phyloP scores from a whole-genome alignment of 148 eudicot genomes.

The Diospyros kaki region DNA sequence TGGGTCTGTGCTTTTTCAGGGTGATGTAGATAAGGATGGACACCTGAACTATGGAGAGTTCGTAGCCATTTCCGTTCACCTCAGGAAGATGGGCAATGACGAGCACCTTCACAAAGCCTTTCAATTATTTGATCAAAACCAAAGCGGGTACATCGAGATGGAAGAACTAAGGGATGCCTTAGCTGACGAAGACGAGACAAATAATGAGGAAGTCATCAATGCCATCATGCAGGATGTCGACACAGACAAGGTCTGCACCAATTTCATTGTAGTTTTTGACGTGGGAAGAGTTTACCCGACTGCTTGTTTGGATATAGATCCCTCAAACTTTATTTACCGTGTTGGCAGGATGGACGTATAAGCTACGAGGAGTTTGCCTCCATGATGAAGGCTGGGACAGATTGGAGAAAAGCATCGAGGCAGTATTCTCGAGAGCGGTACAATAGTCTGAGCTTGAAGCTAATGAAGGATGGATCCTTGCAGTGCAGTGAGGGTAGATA shows the following conservation, averaged over 20 bases:
- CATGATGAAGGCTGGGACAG: slow-evolving; percentile 88
- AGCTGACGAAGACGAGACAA: slow-evolving; percentile 53
- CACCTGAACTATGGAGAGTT: slow-evolving; percentile 59
- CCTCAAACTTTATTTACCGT: not conserved
- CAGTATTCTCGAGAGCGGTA: slow-evolving; percentile 76
- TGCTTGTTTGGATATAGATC: not conserved
- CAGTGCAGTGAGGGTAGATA: slow-evolving; percentile 27
- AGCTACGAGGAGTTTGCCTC: slow-evolving; percentile 74
- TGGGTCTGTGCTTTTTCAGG: slow-evolving; percentile 32
- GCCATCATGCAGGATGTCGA: slow-evolving; percentile 86
- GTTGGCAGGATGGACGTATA: slow-evolving; percentile 65
- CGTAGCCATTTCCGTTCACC: slow-evolving; percentile 70
- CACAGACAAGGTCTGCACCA: slow-evolving; percentile 72
- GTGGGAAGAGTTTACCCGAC: not conserved
- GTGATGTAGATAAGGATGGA: slow-evolving; percentile 77
- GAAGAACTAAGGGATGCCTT: slow-evolving; percentile 67
- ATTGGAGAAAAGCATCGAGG: slow-evolving; percentile 85
- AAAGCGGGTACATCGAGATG: slow-evolving; percentile 67
- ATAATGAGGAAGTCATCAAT: slow-evolving; percentile 62
- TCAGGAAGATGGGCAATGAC: slow-evolving; percentile 68
- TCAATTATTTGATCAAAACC: slow-evolving; percentile 59
- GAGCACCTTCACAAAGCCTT: slow-evolving; percentile 74
- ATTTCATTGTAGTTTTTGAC: not conserved
- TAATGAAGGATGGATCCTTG: slow-evolving; percentile 68
- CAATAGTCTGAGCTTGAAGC: slow-evolving; percentile 54